Evolutionary conservation across 148 eudicot species (phyloP).

Genomic region (Fallopia convolvulus): DNA sequence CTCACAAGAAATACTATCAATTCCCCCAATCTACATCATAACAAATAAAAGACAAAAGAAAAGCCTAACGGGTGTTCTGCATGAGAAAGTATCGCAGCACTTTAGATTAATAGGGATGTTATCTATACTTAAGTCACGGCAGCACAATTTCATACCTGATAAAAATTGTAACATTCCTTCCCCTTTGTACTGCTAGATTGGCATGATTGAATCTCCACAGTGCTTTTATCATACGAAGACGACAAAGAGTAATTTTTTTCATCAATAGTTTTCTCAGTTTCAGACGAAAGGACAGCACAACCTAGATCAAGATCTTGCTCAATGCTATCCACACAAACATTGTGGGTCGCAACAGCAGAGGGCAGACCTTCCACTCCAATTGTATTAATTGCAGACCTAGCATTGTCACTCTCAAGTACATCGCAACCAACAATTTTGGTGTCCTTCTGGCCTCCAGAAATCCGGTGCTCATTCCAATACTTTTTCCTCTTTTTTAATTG

Average conservation of each 20-base stretch:
- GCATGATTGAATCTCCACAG: conserved; percentile 22
- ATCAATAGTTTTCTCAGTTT: conserved; percentile 35
- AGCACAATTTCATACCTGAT: conserved; percentile 52
- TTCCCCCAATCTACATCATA: background rate
- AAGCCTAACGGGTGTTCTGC: background rate
- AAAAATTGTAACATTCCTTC: conserved; percentile 62
- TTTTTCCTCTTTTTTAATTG: conserved; percentile 70
- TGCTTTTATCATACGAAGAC: conserved; percentile 41
- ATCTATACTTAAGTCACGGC: background rate
- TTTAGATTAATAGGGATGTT: background rate
- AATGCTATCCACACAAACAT: conserved; percentile 14
- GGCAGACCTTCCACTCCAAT: background rate
- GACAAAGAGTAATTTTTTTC: conserved; percentile 33
- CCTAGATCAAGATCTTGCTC: conserved; percentile 16
- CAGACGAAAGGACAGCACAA: conserved; percentile 31
- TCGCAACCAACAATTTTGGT: conserved; percentile 19
- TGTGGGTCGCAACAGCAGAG: conserved; percentile 3
- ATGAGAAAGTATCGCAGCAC: background rate
- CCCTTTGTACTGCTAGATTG: conserved; percentile 38
- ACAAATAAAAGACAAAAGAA: background rate
- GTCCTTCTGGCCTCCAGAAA: conserved; percentile 16
- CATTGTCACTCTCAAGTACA: conserved; percentile 11
- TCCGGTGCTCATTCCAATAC: conserved; percentile 57
- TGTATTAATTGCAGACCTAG: background rate
- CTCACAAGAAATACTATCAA: background rate